Conservation (phyloP, 805 yeast genomes). For the Cyberlindnera euphorbiiphila region DNA sequence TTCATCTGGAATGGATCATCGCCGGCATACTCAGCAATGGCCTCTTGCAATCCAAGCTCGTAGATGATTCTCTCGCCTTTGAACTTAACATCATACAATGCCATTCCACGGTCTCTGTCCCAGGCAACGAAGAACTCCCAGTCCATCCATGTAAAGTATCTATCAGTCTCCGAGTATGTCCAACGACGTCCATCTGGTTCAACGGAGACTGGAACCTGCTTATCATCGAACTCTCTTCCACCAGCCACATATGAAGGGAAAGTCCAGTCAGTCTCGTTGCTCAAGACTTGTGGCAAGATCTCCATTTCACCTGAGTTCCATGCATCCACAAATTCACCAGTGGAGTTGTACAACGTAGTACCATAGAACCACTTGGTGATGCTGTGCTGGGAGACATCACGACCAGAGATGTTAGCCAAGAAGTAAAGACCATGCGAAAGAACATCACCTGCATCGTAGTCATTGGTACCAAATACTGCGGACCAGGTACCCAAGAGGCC, state of each 20-base stretch:
- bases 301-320: conserved; percentile 20
- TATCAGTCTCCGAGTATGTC: conserved; percentile 24
- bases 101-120: conserved; percentile 27
- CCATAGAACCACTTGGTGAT: conserved; percentile 25
- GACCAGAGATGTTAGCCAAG: conserved; percentile 23
- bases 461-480: conserved; percentile 19
- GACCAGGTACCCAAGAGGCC: conserved; percentile 19
- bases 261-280: conserved; percentile 12
- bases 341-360: conserved; percentile 21
- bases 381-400: conserved; percentile 17
- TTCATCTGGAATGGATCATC: conserved; percentile 31
- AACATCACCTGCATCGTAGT: conserved; percentile 26
- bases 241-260: conserved; percentile 18
- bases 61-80: conserved; percentile 30
- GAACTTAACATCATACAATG: conserved; percentile 27
- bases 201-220: conserved; percentile 22
- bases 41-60: conserved; percentile 30
- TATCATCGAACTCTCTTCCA: conserved; percentile 24
- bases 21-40: conserved; percentile 30
- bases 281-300: conserved; percentile 17
- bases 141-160: conserved; percentile 31
- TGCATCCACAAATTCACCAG: conserved; percentile 25
- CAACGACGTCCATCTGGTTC: conserved; percentile 31
- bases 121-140: conserved; percentile 29
- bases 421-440: conserved; percentile 24